Conservation (phyloP, 345 rosid genomes). For the Populus tremula region DNA sequence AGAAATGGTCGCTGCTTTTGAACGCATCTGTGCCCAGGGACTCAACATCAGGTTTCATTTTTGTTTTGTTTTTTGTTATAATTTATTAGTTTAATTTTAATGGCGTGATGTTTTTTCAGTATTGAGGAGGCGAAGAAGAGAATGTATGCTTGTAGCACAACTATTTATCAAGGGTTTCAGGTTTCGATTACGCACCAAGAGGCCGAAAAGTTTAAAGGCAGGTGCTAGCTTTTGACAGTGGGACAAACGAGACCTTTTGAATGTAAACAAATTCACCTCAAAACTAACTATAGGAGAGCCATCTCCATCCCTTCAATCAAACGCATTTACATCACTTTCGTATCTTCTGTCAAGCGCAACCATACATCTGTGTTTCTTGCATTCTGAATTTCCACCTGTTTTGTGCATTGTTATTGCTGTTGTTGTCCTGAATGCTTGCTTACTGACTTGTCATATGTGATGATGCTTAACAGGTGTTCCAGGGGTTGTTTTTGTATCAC, state of each 20-base stretch:
- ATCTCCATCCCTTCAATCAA: too few relatives aligned
- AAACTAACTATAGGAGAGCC: too few relatives aligned
- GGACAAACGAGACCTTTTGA: too few relatives aligned
- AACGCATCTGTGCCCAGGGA: slow-evolving; percentile 75
- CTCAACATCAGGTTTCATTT: slow-evolving; percentile 63
- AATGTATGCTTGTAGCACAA: slow-evolving; percentile 96
- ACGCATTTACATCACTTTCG: too few relatives aligned
- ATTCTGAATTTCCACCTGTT: neutral
- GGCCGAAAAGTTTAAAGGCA: slow-evolving; percentile 68
- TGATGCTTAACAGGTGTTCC: slow-evolving; percentile 52
- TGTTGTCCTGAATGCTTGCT: slow-evolving; percentile 1
- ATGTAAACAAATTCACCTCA: too few relatives aligned
- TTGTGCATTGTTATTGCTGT: neutral
- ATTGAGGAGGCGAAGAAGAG: slow-evolving; percentile 77
- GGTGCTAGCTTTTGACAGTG: neutral
- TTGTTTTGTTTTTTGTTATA: neutral
- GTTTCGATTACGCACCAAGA: slow-evolving; percentile 85
- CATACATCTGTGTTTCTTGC: neutral
- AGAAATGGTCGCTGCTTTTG: slow-evolving; percentile 75
- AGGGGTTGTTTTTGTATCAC: slow-evolving; percentile 79
- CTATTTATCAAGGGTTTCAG: slow-evolving; percentile 92
- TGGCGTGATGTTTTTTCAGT: slow-evolving; percentile 38
- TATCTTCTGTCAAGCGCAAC: neutral
- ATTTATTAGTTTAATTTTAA: neutral
- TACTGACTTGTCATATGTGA: neutral